Evolutionary conservation across 2,329 filamentous ascomycete genomes (phyloP), one percentile per base, ranked within the genome.

Genomic region (Curvularia eragrostidis): DNA sequence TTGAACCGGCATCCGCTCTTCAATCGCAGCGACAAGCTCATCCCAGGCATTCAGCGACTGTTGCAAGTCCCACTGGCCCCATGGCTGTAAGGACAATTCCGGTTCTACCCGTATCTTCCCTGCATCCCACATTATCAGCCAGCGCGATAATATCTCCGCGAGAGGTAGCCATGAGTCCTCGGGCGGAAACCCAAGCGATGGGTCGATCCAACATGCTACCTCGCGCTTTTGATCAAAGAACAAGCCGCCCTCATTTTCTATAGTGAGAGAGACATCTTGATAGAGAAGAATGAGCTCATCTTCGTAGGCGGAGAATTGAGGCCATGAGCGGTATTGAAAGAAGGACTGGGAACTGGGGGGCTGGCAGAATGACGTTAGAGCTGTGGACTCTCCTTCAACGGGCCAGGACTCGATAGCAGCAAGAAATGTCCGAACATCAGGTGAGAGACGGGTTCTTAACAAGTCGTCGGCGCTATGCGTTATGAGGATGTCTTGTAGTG

Each of bases 221-320:
- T 52, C 41, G 30, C 50, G 50, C 50, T 52, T 32, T 52, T 52
- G 50, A 38, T 52, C 30, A 13, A 52, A 52, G 39, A 47, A 52
- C 21, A 52, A 46, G 13, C 50, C 50, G 15, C 50, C 50, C 21
- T 52, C 42, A 24, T 52, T 52, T 19, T 47, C 30, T 21, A 52
- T 46, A 36, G 41, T 52, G 21, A 52, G 50, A 38, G 41, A 52
- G 12, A 52, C 30, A 32, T 46, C 50, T 36, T 46, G 50, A 30
- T 52, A 52, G 42, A 52, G 50, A 46, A 52, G 50, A 52, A 52
- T 39, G 28, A 52, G 41, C 28, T 46, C 41, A 30, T 52, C 50
- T 46, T 46, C 50, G 50, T 52, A 52, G 30, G 41, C 12, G 42
- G 50, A 52, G 41, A 52, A 52, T 39, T 52, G 50, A 38, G 50